A percentile compares a stretch with the other conserved stretches of the same genome.
Evolutionary conservation across 805 yeast species (phyloP).

Genomic region (Ogataea ganodermae): DNA sequence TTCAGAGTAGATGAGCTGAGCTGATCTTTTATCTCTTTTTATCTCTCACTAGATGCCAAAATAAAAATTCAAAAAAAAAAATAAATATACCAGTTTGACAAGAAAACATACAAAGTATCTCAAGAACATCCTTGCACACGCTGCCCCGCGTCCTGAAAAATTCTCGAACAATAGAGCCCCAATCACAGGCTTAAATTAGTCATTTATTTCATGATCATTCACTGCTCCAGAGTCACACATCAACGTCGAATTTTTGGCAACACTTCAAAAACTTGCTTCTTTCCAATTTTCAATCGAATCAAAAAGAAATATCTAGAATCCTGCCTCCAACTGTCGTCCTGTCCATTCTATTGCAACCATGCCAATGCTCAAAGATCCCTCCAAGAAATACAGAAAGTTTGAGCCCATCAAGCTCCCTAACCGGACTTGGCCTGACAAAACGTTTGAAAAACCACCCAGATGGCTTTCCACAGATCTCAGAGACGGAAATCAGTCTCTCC

Average conservation of each 20-base stretch:
- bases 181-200: background rate
- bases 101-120: background rate
- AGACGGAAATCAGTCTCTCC: conserved; percentile 83
- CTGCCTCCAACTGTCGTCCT: background rate
- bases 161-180: conserved; percentile 3
- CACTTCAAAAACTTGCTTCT: too few relatives aligned
- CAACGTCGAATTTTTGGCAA: background rate
- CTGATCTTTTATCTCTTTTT: too few relatives aligned
- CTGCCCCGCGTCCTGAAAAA: background rate
- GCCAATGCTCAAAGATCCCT: conserved; percentile 69
- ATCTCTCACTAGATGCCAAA: too few relatives aligned
- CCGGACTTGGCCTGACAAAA: conserved; percentile 71
- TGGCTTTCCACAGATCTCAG: conserved; percentile 81
- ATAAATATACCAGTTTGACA: too few relatives aligned
- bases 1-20: background rate
- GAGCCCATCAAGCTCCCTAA: conserved; percentile 56
- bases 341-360: background rate
- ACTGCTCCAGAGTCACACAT: background rate
- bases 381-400: conserved; percentile 59
- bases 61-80: too few relatives aligned
- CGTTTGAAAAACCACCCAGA: conserved; percentile 70
- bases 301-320: background rate
- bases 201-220: background rate
- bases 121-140: background rate
- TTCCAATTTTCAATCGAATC: too few relatives aligned